Base-by-base conservation (phyloP, 495 filamentous ascomycete species). In the Glarea lozoyensis region DNA sequence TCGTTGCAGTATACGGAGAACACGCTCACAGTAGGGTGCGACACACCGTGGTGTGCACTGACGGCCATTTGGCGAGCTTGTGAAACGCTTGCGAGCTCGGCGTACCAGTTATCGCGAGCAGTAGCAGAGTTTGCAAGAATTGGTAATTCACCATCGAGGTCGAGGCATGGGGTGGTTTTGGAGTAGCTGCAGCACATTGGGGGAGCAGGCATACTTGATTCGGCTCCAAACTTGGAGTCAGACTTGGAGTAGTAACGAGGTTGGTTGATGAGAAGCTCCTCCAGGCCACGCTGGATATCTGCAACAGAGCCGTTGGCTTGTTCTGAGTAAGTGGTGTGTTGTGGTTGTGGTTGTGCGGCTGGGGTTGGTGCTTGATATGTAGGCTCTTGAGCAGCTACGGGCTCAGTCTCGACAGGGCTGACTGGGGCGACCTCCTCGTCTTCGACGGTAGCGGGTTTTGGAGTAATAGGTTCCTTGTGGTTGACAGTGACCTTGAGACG, bases 1-100 rank as follows among this genome's bases (percentile, higher is more conserved):
- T 78, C 73, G 65, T 99, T 95, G 76, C 92, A 99, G 68, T 83
- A 94, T 39, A 98, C 88, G 25, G 74, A 78, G 59, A 73, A 78
- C 16, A 63, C 23, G 34, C 43, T 36, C 23, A 30, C 20, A 17
- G 33, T 34, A 1, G 43, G 21, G 15, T 24, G 22, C 22, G 42
- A 12, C 13, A 22, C 19, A 20, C 17, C 2, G 13, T 32, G 15
- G n/a, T 12, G 24, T 10, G 37, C 39, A 16, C 40, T 24, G 31
- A 33, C 16, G 15, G 44, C 29, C 32, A 33, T 36, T 30, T 48
- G 46, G 15, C 54, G 47, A 9, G 53, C 54, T n/a, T 42, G 32
- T 17, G 42, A 46, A n/a, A 49, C 18, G 24, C 47, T 37, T 42
- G 60, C 62, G 31, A 68, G 58, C 12, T 61, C 50, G 18, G 58